Conservation (phyloP, 208 protist species). For the Trypanosoma lewisi region DNA sequence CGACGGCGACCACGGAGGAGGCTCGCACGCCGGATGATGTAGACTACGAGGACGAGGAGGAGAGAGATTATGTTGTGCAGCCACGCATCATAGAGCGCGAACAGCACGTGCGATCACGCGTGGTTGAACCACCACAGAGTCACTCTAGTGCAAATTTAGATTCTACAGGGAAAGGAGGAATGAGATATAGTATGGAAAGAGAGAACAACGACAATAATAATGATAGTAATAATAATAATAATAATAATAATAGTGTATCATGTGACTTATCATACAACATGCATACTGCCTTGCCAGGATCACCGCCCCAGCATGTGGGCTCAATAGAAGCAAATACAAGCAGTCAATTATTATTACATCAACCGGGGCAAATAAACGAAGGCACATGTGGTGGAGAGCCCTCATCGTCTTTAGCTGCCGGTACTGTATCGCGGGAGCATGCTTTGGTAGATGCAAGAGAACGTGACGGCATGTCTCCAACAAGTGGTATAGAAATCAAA, state of each 20-base stretch:
- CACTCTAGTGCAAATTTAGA: not conserved
- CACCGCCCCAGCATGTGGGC: not conserved
- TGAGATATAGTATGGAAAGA: not conserved
- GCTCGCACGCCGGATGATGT: constrained; percentile 56
- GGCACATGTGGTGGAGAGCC: not conserved
- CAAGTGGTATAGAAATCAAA: no score
- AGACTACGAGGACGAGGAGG: constrained; percentile 25
- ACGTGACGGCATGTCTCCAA: not conserved
- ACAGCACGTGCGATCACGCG: constrained; percentile 55
- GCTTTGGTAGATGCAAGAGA: not conserved
- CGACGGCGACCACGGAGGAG: constrained; percentile 82
- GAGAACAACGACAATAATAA: not conserved
- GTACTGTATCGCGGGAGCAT: not conserved
- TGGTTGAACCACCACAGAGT: not conserved
- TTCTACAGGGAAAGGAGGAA: not conserved
- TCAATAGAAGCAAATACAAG: not conserved
- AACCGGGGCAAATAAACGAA: no score
- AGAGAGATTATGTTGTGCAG: constrained; percentile 31
- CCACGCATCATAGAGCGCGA: constrained; percentile 87
- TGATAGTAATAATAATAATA: constrained; percentile 9
- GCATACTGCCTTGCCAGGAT: not conserved
- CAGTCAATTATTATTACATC: constrained; percentile 11
- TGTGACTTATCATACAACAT: not conserved
- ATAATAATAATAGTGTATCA: constrained; percentile 10
- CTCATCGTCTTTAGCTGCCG: not conserved